Evolutionary conservation across 352 stramenopile species (phyloP).

Genomic region (Thalassiosira livingstoniorum): DNA sequence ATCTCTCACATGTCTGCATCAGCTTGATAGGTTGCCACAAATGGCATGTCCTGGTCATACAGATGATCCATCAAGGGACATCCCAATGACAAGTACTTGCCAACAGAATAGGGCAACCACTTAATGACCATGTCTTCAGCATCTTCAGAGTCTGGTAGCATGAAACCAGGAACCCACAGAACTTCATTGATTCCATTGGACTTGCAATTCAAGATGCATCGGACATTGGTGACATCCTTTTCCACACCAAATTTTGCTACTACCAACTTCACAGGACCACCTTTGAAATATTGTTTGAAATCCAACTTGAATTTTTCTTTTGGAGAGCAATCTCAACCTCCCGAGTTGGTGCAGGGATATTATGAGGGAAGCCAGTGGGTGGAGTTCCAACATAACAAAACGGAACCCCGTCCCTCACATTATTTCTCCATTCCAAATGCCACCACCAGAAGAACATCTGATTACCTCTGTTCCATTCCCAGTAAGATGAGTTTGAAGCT

Average conservation of each 20-base stretch:
- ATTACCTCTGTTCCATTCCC: constrained; percentile 51
- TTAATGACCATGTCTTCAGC: constrained; percentile 38
- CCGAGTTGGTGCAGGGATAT: neutral
- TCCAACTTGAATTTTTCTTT: constrained; percentile 34
- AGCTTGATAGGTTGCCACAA: constrained; percentile 26
- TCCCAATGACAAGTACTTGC: constrained; percentile 8
- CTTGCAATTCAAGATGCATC: constrained; percentile 27
- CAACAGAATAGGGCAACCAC: constrained; percentile 30
- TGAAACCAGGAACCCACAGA: constrained; percentile 35
- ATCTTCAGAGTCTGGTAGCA: constrained; percentile 5
- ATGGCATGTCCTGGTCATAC: constrained; percentile 6
- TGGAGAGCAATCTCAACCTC: constrained; percentile 6
- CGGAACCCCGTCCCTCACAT: constrained; percentile 29
- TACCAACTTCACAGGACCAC: constrained; percentile 13
- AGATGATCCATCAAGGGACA: constrained; percentile 21
- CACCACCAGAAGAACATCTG: constrained; percentile 47
- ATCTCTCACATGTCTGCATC: constrained; percentile 64
- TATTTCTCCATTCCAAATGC: constrained; percentile 4
- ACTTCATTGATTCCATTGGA: constrained; percentile 20
- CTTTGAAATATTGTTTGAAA: constrained; percentile 31
- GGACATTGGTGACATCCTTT: constrained; percentile 49
- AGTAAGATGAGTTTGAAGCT: constrained; percentile 8
- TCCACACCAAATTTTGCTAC: constrained; percentile 44
- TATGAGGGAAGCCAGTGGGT: neutral
- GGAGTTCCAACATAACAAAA: constrained; percentile 5